phyloP scores from a whole-genome alignment of 352 stramenopile species.

The Thraustochytrium sp. region DNA sequence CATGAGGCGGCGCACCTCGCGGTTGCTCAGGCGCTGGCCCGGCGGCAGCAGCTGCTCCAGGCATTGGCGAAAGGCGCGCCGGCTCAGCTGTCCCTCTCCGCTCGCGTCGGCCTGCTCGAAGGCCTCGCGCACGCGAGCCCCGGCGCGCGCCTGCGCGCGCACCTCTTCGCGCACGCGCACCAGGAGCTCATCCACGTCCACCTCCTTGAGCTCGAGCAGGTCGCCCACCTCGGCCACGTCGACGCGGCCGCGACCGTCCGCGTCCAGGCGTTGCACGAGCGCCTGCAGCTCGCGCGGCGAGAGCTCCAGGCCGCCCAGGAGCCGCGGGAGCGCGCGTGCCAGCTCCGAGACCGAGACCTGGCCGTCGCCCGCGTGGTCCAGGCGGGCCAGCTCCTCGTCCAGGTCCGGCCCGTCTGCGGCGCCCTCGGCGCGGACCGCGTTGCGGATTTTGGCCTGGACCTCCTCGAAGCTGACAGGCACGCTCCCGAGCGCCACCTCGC shows the following conservation, averaged over 20 bases:
- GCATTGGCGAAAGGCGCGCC: constrained; percentile 30
- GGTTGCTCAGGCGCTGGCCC: neutral
- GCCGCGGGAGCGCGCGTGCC: neutral
- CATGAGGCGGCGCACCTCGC: constrained; percentile 9
- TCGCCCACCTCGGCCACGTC: neutral
- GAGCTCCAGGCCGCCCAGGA: constrained; percentile 4
- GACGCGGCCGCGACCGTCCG: neutral
- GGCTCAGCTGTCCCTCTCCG: constrained; percentile 7
- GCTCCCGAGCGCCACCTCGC: neutral
- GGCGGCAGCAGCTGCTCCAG: constrained; percentile 14
- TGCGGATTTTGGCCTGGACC: neutral
- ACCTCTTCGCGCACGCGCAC: constrained; percentile 24
- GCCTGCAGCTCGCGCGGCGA: constrained; percentile 7
- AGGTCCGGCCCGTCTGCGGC: neutral
- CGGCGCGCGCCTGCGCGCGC: neutral
- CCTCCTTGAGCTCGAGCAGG: constrained; percentile 12
- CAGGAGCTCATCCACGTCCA: constrained; percentile 6
- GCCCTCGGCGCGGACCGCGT: neutral
- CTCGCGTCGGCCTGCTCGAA: neutral
- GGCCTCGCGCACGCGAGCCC: neutral
- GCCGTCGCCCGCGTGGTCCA: constrained; percentile 21
- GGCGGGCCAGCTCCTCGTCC: neutral
- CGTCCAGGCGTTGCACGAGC: neutral
- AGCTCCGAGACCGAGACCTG: neutral
- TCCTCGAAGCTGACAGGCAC: neutral